Conservation (phyloP, 495 filamentous ascomycete genomes). For the Xylaria bambusicola region DNA sequence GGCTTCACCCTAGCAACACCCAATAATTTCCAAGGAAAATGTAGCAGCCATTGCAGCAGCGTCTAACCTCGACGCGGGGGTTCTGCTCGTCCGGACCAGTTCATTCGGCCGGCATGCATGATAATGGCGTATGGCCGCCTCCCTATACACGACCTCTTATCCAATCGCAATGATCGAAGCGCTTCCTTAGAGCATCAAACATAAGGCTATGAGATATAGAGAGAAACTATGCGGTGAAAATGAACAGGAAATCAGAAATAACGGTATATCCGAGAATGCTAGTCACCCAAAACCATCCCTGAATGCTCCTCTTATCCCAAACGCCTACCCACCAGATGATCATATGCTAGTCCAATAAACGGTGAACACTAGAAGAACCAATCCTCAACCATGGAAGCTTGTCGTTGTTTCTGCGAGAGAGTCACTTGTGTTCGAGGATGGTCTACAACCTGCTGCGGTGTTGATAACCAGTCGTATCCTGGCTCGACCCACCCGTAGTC, state of each 20-base stretch:
- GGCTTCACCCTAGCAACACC: not conserved
- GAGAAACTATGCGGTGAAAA: not conserved
- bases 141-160: not conserved
- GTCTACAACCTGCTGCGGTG: constrained; percentile 31
- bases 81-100: not conserved
- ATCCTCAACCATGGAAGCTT: constrained; percentile 31
- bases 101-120: not conserved
- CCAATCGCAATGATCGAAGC: not conserved
- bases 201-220: not conserved
- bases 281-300: not conserved
- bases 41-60: not conserved
- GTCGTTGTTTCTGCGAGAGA: constrained; percentile 33
- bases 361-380: constrained; percentile 35
- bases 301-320: constrained; percentile 4
- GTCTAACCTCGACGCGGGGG: not conserved
- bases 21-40: not conserved
- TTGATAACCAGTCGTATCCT: constrained; percentile 39
- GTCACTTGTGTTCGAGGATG: constrained; percentile 28
- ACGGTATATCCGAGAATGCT: not conserved
- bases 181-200: not conserved
- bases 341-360: not conserved
- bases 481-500: constrained; percentile 16
- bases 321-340: constrained; percentile 4
- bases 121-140: not conserved
- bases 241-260: not conserved